Evolutionary conservation across 495 filamentous ascomycete genomes (phyloP).

Genomic region (Geoglossum glabrum): DNA sequence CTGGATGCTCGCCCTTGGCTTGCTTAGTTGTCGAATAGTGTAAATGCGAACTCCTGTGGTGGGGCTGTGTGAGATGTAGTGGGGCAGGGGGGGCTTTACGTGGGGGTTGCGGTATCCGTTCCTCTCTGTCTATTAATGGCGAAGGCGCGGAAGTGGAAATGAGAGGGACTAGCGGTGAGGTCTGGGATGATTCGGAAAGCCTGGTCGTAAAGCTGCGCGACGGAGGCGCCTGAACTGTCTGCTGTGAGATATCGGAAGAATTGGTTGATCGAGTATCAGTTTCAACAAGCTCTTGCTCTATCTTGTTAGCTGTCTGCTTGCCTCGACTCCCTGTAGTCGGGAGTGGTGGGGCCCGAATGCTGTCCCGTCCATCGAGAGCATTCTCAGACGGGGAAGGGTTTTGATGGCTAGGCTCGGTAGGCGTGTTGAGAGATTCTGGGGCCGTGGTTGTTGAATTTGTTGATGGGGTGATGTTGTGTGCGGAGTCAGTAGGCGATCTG

Average conservation of each 20-base stretch:
- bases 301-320: neutral
- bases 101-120: constrained; percentile 23
- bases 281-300: neutral
- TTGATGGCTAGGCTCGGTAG: neutral
- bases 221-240: neutral
- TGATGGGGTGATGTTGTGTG: neutral
- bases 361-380: neutral
- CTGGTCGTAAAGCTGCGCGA: neutral
- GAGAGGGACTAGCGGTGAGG: neutral
- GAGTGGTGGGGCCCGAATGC: neutral
- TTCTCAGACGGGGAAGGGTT: neutral
- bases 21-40: too few relatives aligned
- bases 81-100: constrained; percentile 76
- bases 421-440: neutral
- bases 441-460: neutral
- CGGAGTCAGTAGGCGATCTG: neutral
- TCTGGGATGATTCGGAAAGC: neutral
- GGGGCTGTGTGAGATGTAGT: constrained; percentile 40
- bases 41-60: constrained; percentile 21
- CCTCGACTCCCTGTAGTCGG: neutral
- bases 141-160: neutral
- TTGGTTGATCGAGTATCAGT: neutral
- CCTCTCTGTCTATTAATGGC: constrained; percentile 3
- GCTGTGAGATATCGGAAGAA: neutral
- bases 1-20: constrained; percentile 39